Base-by-base conservation (phyloP, 495 filamentous ascomycete species). In the Aspergillus conjunctus region DNA sequence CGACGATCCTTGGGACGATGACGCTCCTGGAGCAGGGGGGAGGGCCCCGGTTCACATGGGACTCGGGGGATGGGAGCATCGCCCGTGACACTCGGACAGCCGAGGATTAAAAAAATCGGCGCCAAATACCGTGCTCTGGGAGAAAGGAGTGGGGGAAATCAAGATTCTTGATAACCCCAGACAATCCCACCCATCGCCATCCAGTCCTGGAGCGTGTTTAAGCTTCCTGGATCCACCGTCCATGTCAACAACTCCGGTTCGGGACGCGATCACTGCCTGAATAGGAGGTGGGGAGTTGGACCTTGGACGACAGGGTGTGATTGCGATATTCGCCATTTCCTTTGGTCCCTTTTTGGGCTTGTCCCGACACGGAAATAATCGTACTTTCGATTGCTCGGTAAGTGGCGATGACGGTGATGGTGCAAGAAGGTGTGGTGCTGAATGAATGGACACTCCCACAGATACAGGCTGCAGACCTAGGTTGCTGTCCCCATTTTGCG, bases 31-130 rank as follows among this genome's bases (percentile, higher is more conserved):
- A 26, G 26, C 26, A 26, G 26, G 26, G 26, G 26, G 26, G 2
- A 5, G 5, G 30, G 9, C 10, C 4, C 26, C 55, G 7, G 32
- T 62, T 64, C 63, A 66, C 63, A 66, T 68, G 63, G 26, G 5
- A 2, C 5, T 53, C 58, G 60, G 26, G 49, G 32, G 54, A 43
- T 58, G 48, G 10, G 64, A 63, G 61, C 60, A 20, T 33, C 57
- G 56, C 26, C 26, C 5, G 26, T 18, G 46, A 66, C n/a, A 56
- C 59, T 58, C 60, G 54, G 57, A 51, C 30, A 59, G 58, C 63
- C 63, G 63, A 59, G 59, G 63, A 62, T 58, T 48, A 48, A 31
- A 26, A 26, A 26, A 26, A 2, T 26, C 2, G 26, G 34, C 18
- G 18, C 17, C 22, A 41, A 41, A 41, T 15, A 41, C 26, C 26